Base-by-base conservation (phyloP, 1,139 yeast species). In the Hemisphaericaspora subhashii region DNA sequence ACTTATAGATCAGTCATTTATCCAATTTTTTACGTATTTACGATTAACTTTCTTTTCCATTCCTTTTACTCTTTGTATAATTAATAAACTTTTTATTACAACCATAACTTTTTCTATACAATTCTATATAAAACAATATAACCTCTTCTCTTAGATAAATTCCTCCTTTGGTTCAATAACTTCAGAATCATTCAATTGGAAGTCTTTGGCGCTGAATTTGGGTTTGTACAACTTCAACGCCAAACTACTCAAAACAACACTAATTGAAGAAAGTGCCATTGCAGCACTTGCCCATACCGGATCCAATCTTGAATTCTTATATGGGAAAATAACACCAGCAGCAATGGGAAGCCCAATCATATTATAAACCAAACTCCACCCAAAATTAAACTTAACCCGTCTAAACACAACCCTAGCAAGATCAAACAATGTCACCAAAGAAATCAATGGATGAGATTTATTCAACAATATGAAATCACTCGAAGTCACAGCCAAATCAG, bases 211-310 rank as follows among this genome's bases (percentile, higher is more conserved):
- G 18, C 51, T 50, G 30, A 64, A 43, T 40, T 58, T 62, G 2
- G 80, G 79, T 38, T 52, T 64, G 51, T 72, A 77, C 24, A 75
- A 58, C 42, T 66, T 69, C 46, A 79, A 59, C 0, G 78, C 73
- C 50, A 78, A 66, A 55, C 82, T 76, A 51, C 83, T 77, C 39
- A 70, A 52, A 2, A 79, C 78, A 39, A 79, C 84, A 53, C 81
- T 74, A 11, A 79, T 63, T 7, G 82, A 76, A 12, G 81, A 74
- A n/a, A 72, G 67, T 0, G 84, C 84, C 84, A 79, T 79, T 1
- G 83, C 83, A 10, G 80, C 80, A 64, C 81, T 74, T 3, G 83
- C 82, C 84, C 85, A 79, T 7, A 77, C 81, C 0, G 85, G 85
- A 35, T 72, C 71, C 41, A 79, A 58, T 40, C 83, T 56, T 7